phyloP scores from a whole-genome alignment of 2,329 filamentous ascomycete genomes.

The Mycosphaerella sp. region DNA sequence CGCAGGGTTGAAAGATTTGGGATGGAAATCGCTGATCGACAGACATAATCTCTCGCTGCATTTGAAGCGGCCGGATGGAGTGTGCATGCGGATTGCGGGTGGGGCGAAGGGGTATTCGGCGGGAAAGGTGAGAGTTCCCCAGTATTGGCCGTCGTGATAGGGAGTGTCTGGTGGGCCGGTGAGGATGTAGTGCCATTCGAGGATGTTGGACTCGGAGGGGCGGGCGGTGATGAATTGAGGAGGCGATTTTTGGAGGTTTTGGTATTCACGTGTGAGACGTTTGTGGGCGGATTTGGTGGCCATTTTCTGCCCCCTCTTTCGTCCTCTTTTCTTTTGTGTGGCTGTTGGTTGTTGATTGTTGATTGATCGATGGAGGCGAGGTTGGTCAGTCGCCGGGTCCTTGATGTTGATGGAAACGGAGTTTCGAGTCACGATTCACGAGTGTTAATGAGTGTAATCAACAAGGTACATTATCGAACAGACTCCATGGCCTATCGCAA shows the following conservation, averaged over 20 bases:
- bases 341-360: not conserved
- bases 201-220: constrained; percentile 32
- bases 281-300: constrained; percentile 37
- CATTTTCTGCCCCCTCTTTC: constrained; percentile 22
- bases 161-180: constrained; percentile 91
- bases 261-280: constrained; percentile 36
- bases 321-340: not conserved
- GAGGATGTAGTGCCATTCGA: constrained; percentile 55
- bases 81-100: constrained; percentile 98
- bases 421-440: no score
- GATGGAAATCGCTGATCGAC: constrained; percentile 95
- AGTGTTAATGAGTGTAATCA: no score
- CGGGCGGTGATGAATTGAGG: constrained; percentile 32
- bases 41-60: constrained; percentile 87
- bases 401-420: no score
- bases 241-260: constrained; percentile 32
- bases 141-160: constrained; percentile 93
- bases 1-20: constrained; percentile 94
- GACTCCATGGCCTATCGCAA: no score
- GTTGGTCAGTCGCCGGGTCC: no score
- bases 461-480: no score
- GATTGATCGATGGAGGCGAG: not conserved
- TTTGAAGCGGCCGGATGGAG: constrained; percentile 90
- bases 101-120: constrained; percentile 96
- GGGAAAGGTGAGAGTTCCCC: constrained; percentile 93